phyloP scores from a whole-genome alignment of 768 basidiomycete genomes.

The Boletus reticuloceps region DNA sequence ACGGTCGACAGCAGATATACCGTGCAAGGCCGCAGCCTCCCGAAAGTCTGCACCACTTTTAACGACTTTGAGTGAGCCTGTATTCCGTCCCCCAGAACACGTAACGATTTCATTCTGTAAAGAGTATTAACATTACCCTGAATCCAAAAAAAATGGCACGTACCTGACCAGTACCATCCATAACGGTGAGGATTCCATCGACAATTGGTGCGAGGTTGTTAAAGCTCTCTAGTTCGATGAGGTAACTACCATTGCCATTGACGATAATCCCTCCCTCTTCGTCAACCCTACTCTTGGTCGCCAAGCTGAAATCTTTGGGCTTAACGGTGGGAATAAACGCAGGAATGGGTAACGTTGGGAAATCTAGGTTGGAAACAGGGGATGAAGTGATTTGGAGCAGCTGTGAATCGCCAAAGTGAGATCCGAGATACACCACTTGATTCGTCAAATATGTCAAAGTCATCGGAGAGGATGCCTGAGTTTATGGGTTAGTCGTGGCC shows the following conservation, averaged over 20 bases:
- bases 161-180: slow-evolving; percentile 70
- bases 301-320: slow-evolving; percentile 33
- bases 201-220: slow-evolving; percentile 81
- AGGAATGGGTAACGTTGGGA: slow-evolving; percentile 53
- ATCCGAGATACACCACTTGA: slow-evolving; percentile 74
- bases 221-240: slow-evolving; percentile 62
- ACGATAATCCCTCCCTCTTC: slow-evolving; percentile 46
- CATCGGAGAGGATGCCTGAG: slow-evolving; percentile 67
- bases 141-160: slow-evolving; percentile 9
- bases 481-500: slow-evolving; percentile 6
- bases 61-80: slow-evolving; percentile 74
- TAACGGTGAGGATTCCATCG: slow-evolving; percentile 76
- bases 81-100: slow-evolving; percentile 77
- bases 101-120: slow-evolving; percentile 76
- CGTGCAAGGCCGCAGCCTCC: slow-evolving; percentile 57
- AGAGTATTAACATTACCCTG: background rate
- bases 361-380: slow-evolving; percentile 40
- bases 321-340: slow-evolving; percentile 43
- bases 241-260: slow-evolving; percentile 49
- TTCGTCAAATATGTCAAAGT: slow-evolving; percentile 69
- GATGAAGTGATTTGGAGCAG: slow-evolving; percentile 55
- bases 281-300: slow-evolving; percentile 36
- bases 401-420: slow-evolving; percentile 80
- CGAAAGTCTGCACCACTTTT: slow-evolving; percentile 81
- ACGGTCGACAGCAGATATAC: slow-evolving; percentile 52